Percentiles rank a stretch among this genome's conserved stretches.
These are phyloP conservation scores for Saraca asoca DNA, from an alignment of 331 rosid species.

Conservation along the genomic window DNA sequence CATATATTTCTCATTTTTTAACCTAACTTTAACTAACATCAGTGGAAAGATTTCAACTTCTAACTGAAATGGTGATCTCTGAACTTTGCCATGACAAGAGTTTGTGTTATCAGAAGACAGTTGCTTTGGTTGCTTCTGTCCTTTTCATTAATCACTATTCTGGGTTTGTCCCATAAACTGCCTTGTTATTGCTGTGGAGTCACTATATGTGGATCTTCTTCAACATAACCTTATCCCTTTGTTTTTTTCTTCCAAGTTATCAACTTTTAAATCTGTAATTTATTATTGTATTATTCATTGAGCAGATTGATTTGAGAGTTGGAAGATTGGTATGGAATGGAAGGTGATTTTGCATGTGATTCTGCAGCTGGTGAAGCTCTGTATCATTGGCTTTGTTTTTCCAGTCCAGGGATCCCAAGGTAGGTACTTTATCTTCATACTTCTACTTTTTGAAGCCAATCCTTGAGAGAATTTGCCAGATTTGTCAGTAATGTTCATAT, in stretches of 20 bases:
- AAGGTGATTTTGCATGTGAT: constrained; percentile 45
- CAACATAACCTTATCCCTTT: constrained; percentile 38
- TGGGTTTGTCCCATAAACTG: constrained; percentile 43
- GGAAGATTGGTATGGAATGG: constrained; percentile 60
- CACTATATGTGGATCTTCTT: constrained; percentile 56
- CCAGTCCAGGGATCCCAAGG: constrained; percentile 64
- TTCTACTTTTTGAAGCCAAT: constrained; percentile 25
- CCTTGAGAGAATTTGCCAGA: constrained; percentile 15
- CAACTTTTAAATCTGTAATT: constrained; percentile 37
- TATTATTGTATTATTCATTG: constrained; percentile 36
- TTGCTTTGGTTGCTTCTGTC: constrained; percentile 43
- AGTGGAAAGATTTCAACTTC: constrained; percentile 39
- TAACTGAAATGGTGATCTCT: constrained; percentile 47
- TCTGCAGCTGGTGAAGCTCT: constrained; percentile 60
- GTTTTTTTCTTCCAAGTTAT: constrained; percentile 70
- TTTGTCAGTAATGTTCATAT: not conserved
- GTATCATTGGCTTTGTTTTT: constrained; percentile 51
- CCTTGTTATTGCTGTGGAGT: constrained; percentile 54
- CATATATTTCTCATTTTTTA: constrained; percentile 11
- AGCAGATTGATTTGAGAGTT: constrained; percentile 37
- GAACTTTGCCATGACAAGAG: constrained; percentile 48
- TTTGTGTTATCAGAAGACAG: constrained; percentile 40
- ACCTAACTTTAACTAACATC: constrained; percentile 34
- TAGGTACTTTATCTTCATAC: constrained; percentile 36
- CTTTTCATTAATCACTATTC: constrained; percentile 59